phyloP scores from a whole-genome alignment of 345 rosid species.

The Populus deltoides region DNA sequence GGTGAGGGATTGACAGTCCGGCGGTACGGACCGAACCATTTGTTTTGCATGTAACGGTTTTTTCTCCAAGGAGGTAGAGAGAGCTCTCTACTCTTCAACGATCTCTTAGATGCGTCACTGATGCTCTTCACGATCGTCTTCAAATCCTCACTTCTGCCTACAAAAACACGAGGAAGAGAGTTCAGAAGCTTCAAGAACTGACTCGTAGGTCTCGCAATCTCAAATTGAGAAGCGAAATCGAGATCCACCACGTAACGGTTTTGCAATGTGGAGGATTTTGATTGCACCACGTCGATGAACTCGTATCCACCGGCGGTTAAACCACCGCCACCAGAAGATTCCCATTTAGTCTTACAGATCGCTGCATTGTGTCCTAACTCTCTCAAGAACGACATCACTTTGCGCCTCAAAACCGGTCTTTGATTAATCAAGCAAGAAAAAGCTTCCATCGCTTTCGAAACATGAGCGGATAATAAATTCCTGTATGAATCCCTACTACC shows the following conservation, averaged over 20 bases:
- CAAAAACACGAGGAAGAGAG: constrained; percentile 55
- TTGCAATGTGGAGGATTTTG: constrained; percentile 11
- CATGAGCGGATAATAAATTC: constrained; percentile 39
- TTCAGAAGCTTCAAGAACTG: constrained; percentile 45
- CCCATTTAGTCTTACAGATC: constrained; percentile 83
- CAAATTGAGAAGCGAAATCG: constrained; percentile 68
- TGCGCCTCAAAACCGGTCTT: constrained; percentile 43
- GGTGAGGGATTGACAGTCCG: constrained; percentile 45
- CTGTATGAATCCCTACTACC: constrained; percentile 43
- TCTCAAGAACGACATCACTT: constrained; percentile 56
- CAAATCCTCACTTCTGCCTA: constrained; percentile 58
- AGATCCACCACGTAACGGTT: constrained; percentile 68
- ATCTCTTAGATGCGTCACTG: constrained; percentile 59
- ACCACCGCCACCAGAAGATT: constrained; percentile 50
- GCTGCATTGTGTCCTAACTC: constrained; percentile 85
- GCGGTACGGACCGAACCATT: constrained; percentile 76
- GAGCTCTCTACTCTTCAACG: constrained; percentile 58
- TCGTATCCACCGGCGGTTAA: constrained; percentile 68
- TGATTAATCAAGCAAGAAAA: constrained; percentile 33
- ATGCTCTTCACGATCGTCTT: constrained; percentile 51
- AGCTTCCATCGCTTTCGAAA: constrained; percentile 45
- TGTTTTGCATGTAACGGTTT: constrained; percentile 81
- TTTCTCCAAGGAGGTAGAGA: constrained; percentile 91
- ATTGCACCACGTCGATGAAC: constrained; percentile 67
- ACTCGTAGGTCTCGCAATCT: constrained; percentile 81